Percentiles rank a stretch among this genome's conserved stretches.
Evolutionary conservation across 2,329 filamentous ascomycete genomes (phyloP).

Genomic region (Neospermospora avenae): DNA sequence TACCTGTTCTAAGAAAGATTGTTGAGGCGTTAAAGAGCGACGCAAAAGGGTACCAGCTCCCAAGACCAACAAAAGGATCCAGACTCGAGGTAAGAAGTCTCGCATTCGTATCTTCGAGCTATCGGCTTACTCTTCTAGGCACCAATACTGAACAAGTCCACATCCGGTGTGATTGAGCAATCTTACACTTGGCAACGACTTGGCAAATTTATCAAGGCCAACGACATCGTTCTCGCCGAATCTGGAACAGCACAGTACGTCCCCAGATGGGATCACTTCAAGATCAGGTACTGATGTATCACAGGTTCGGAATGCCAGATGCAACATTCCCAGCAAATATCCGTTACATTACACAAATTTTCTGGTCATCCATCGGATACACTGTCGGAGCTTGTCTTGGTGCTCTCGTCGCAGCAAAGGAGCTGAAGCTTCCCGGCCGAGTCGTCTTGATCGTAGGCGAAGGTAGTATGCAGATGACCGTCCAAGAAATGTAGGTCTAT

Average conservation of each 20-base stretch:
- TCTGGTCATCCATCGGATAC: conserved; percentile 60
- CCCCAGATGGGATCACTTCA: too few relatives aligned
- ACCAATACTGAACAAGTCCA: conserved; percentile 19
- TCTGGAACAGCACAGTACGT: conserved; percentile 51
- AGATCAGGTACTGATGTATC: background rate
- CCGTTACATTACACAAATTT: conserved; percentile 48
- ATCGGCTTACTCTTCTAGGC: background rate
- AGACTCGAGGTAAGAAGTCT: conserved; percentile 16
- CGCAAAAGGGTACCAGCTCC: conserved; percentile 13
- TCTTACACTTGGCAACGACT: conserved; percentile 47
- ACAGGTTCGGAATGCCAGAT: conserved; percentile 45
- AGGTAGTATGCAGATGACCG: conserved; percentile 64
- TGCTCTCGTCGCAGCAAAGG: conserved; percentile 51
- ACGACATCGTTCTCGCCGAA: conserved; percentile 55
- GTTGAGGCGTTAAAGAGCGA: conserved; percentile 37
- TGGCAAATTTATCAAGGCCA: conserved; percentile 45
- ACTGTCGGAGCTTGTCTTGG: conserved; percentile 57
- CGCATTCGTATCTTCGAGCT: background rate
- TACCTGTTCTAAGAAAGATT: conserved; percentile 69
- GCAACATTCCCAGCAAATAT: conserved; percentile 48
- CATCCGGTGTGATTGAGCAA: conserved; percentile 43
- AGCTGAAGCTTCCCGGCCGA: conserved; percentile 40
- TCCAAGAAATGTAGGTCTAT: conserved; percentile 50
- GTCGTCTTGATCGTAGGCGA: conserved; percentile 60
- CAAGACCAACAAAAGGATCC: conserved; percentile 5